Base-by-base conservation (phyloP, 495 filamentous ascomycete species). In the Penicillium antarcticum region DNA sequence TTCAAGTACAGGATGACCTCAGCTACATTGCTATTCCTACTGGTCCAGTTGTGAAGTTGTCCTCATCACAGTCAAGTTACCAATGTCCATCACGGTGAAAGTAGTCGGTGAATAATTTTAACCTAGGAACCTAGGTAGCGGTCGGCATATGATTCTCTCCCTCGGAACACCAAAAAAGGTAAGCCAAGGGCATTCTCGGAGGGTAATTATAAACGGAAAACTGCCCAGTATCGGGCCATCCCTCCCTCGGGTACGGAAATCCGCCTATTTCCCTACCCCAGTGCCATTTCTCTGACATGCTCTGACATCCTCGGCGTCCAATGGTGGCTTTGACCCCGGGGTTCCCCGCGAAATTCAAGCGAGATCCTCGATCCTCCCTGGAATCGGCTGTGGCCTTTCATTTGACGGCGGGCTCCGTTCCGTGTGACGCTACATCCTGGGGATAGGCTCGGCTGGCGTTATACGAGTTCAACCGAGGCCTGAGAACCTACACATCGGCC, bases 141-240 rank as follows among this genome's bases (percentile, higher is more conserved):
- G 59, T 61, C 58, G 58, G 58, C 61, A 61, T 40, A 29, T 52
- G 57, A 42, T 36, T 55, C 45, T 45, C 53, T 36, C 48, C 40
- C 48, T 46, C 46, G 62, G 54, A 65, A 65, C 51, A 47, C 62
- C 62, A 36, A 19, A 60, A 58, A 21, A 48, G 62, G 62, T 14
- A 57, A 65, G 44, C 51, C 48, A 36, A 29, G 17, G 23, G 35
- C 13, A 24, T 48, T 34, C 19, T 60, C 59, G 60, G 60, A 61
- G 48, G 48, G 48, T 51, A 57, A 33, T 26, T 31, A n/a, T 13
- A 4, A 24, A 34, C 14, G n/a, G 40, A 29, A 19, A 45, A 36
- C 6, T 18, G 32, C 31, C 31, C 32, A 35, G 29, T 32, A 36
- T 49, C 47, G 47, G 47, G 37, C 47, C 35, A 40, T 40, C 34